Evolutionary conservation across 2,329 filamentous ascomycete genomes (phyloP).

Genomic region (Aspergillus floridensis): DNA sequence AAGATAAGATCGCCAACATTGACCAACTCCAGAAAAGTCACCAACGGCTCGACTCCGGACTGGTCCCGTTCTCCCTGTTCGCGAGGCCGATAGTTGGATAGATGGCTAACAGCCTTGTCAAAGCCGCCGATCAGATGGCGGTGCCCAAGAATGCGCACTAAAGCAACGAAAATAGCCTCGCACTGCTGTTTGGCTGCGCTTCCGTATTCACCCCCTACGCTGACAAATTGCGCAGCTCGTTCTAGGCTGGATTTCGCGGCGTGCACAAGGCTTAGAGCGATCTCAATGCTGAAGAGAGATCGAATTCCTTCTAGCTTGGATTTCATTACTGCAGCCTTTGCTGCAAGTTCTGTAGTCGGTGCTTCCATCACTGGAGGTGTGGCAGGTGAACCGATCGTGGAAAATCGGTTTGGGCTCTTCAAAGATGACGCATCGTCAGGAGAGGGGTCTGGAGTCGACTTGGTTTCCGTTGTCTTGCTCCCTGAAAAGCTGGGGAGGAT

Average conservation of each 20-base stretch:
- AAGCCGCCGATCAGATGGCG: slow-evolving; percentile 91
- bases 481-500: slow-evolving; percentile 71
- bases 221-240: slow-evolving; percentile 77
- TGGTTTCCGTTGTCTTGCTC: slow-evolving; percentile 53
- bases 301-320: slow-evolving; percentile 91
- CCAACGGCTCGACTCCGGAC: slow-evolving; percentile 79
- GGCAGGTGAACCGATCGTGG: slow-evolving; percentile 35
- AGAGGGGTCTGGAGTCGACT: slow-evolving; percentile 23
- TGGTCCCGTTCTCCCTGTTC: slow-evolving; percentile 64
- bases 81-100: slow-evolving; percentile 86
- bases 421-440: slow-evolving; percentile 19
- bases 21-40: slow-evolving; percentile 94
- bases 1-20: slow-evolving; percentile 97
- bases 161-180: slow-evolving; percentile 77
- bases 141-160: slow-evolving; percentile 80
- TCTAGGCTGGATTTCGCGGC: slow-evolving; percentile 84
- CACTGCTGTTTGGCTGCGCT: slow-evolving; percentile 86
- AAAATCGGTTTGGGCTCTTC: slow-evolving; percentile 38
- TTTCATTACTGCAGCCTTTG: slow-evolving; percentile 97
- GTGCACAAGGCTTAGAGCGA: slow-evolving; percentile 86
- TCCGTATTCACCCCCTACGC: slow-evolving; percentile 74
- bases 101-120: slow-evolving; percentile 84
- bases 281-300: slow-evolving; percentile 92
- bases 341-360: slow-evolving; percentile 86
- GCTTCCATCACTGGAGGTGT: slow-evolving; percentile 56